phyloP scores from a whole-genome alignment of 2,329 filamentous ascomycete genomes.

The Penicillium sp. region DNA sequence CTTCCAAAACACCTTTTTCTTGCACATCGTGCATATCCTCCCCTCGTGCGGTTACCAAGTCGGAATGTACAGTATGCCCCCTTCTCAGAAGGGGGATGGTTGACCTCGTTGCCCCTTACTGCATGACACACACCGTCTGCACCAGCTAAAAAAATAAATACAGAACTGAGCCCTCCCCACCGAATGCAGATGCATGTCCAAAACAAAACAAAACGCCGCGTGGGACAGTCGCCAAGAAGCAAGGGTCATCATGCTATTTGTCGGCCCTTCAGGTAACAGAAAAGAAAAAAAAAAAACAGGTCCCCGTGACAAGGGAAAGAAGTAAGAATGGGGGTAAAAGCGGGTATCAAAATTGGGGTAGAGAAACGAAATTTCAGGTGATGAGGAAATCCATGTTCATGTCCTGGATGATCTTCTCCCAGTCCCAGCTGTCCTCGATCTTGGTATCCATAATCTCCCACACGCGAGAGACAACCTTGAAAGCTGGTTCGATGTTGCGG shows the following conservation, averaged over 20 bases:
- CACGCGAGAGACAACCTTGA: slow-evolving; percentile 56
- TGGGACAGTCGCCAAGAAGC: slow-evolving; percentile 16
- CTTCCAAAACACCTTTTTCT: background rate
- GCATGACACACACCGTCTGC: slow-evolving; percentile 5
- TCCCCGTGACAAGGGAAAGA: slow-evolving; percentile 1
- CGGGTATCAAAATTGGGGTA: slow-evolving; percentile 20
- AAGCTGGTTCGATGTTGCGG: slow-evolving; percentile 59
- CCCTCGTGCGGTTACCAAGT: background rate
- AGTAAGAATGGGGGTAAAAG: slow-evolving; percentile 3
- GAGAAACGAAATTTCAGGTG: slow-evolving; percentile 44
- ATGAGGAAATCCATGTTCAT: slow-evolving; percentile 63
- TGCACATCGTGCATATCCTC: background rate
- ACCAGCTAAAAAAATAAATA: slow-evolving; percentile 6
- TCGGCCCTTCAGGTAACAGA: slow-evolving; percentile 6
- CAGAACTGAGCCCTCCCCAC: background rate
- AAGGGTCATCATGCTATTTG: slow-evolving; percentile 15
- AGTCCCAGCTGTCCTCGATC: slow-evolving; percentile 61
- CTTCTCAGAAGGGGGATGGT: background rate
- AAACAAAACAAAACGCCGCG: slow-evolving; percentile 18
- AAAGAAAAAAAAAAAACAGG: slow-evolving; percentile 1
- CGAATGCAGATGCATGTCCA: slow-evolving; percentile 18
- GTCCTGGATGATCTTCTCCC: slow-evolving; percentile 60
- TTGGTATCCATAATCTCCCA: slow-evolving; percentile 62
- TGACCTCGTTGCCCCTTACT: slow-evolving; percentile 4
- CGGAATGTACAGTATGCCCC: slow-evolving; percentile 1